Conservation (phyloP, 1,139 yeast species). For the Hansenula lynferdii region DNA sequence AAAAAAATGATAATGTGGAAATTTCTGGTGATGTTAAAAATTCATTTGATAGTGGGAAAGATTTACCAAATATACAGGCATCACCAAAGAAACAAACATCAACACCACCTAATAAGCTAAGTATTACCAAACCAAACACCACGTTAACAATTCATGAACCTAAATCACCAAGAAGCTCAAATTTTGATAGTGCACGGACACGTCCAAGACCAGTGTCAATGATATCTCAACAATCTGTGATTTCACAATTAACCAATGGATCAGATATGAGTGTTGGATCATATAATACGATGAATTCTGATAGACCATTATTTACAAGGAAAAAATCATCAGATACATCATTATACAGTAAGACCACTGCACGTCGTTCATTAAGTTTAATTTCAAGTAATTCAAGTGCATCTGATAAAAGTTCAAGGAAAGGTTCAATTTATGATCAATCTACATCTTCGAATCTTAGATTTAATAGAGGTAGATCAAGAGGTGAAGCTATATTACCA, state of each 20-base stretch:
- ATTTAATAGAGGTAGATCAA: constrained; percentile 23
- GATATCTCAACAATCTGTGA: constrained; percentile 56
- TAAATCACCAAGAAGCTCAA: constrained; percentile 13
- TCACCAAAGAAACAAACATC: background rate
- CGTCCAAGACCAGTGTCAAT: constrained; percentile 60
- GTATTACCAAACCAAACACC: no score
- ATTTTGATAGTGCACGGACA: constrained; percentile 18
- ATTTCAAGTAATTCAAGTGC: constrained; percentile 36
- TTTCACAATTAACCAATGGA: constrained; percentile 18
- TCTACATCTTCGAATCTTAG: constrained; percentile 2
- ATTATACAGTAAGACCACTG: constrained; percentile 12
- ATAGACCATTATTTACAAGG: constrained; percentile 19
- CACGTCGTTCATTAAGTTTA: constrained; percentile 29
- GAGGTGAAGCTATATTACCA: constrained; percentile 26
- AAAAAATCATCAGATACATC: constrained; percentile 22
- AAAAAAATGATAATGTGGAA: constrained; percentile 3
- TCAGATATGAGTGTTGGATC: constrained; percentile 19
- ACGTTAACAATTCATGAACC: constrained; percentile 18
- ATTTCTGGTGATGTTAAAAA: background rate
- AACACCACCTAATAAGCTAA: no score
- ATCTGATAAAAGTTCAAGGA: constrained; percentile 35
- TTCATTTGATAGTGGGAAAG: background rate
- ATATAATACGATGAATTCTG: constrained; percentile 13
- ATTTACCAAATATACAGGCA: background rate
- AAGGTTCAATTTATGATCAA: constrained; percentile 34